These are phyloP conservation scores for Dioszegia hungarica DNA, from an alignment of 768 basidiomycete species.

Conservation along the genomic window DNA sequence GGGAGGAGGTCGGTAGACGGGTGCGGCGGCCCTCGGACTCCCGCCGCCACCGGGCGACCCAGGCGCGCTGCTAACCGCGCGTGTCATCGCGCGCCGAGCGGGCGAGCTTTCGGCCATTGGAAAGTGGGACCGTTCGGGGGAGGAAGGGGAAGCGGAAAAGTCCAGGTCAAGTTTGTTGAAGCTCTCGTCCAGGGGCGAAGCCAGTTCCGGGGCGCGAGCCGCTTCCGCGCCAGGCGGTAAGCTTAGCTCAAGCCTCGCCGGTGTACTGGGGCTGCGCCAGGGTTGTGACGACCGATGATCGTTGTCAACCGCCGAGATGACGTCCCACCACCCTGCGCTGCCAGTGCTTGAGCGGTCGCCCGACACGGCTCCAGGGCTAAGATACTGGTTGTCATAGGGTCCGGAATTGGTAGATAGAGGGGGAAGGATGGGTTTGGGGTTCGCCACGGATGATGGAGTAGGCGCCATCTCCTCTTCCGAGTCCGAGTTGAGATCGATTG, in stretches of 20 bases:
- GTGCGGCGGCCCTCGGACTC: neutral
- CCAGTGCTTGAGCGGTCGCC: neutral
- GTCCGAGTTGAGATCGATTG: slow-evolving; percentile 5
- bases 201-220: slow-evolving; percentile 16
- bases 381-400: neutral
- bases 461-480: neutral
- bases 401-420: neutral
- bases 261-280: slow-evolving; percentile 12
- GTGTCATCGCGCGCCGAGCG: neutral
- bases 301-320: slow-evolving; percentile 32
- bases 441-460: neutral
- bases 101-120: slow-evolving; percentile 1
- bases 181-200: neutral
- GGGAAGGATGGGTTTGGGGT: slow-evolving; percentile 4
- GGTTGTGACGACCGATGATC: slow-evolving; percentile 22
- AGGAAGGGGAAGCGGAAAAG: neutral
- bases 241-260: slow-evolving; percentile 4
- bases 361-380: neutral
- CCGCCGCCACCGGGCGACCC: neutral
- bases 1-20: slow-evolving; percentile 3
- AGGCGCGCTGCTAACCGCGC: neutral
- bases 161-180: slow-evolving; percentile 12
- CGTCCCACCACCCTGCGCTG: slow-evolving; percentile 40
- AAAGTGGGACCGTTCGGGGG: neutral
- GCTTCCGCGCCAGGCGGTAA: slow-evolving; percentile 36